Base-by-base conservation (phyloP, 495 filamentous ascomycete genomes). In the Sordaria brevicollis region DNA sequence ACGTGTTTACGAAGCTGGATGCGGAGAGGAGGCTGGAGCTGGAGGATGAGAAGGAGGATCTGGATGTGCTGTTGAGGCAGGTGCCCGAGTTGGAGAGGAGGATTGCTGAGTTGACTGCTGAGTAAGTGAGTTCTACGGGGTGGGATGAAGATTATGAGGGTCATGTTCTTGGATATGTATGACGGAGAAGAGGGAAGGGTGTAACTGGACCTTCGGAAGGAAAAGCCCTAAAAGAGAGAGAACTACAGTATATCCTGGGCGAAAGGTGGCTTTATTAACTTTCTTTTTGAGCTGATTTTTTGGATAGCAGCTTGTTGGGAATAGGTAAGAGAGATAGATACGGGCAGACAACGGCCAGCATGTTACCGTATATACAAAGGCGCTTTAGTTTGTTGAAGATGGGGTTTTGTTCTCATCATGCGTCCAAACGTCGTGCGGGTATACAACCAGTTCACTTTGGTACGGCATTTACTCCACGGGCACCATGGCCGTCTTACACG, bases 21-120 rank as follows among this genome's bases (percentile, higher is more conserved):
- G 94, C 94, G 71, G 94, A 97, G 75, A 89, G 84, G 79, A 84
- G 95, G 71, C 74, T 97, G 80, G 83, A 87, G 79, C 81, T 99
- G 37, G 95, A 99, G 84, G 95, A 98, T 82, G 94, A 99, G 85
- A 96, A 92, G 79, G 94, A 99, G 79, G 94, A 97, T 72, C 82
- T 99, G 65, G 95, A 97, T 35, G 78, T 96, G 38, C 85, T 92
- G 76, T 81, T 99, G 35, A 83, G 94, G 72, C 88, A 90, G 36
- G 91, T 97, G 7, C 93, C 93, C 1, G 95, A 97, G 74, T 83
- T 97, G 49, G 89, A 97, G 83, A 89, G 89, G 79, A 85, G 95
- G 67, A 89, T 97, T 75, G 87, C 81, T 36, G 94, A 98, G 80
- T 80, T 98, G 76, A 86, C 81, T 67, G 85, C 83, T 33, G 75